Evolutionary conservation across 202 grass and related monocot species (phyloP).

Genomic region (Digitaria exilis): DNA sequence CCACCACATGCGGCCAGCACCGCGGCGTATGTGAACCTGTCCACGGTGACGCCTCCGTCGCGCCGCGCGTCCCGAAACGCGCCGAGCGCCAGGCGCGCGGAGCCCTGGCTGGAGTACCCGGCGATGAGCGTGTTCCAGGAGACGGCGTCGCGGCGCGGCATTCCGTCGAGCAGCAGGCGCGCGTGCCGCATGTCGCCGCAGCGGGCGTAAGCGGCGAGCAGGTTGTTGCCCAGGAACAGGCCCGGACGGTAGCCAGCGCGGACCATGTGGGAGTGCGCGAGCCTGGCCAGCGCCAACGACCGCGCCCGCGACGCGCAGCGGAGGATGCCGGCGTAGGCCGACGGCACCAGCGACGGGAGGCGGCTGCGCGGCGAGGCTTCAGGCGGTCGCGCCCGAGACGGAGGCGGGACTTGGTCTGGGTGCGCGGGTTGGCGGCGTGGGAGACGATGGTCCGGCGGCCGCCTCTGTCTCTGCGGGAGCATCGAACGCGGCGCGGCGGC

Average conservation of each 20-base stretch:
- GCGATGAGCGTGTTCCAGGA: slow-evolving; percentile 67
- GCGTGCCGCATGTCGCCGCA: slow-evolving; percentile 47
- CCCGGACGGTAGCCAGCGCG: slow-evolving; percentile 12
- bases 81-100: slow-evolving; percentile 14
- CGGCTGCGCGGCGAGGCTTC: background rate
- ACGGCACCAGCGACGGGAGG: too few relatives aligned
- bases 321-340: too few relatives aligned
- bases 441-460: background rate
- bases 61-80: slow-evolving; percentile 48
- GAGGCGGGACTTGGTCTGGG: too few relatives aligned
- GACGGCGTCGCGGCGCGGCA: slow-evolving; percentile 49
- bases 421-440: too few relatives aligned
- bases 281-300: slow-evolving; percentile 5
- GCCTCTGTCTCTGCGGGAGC: slow-evolving; percentile 4
- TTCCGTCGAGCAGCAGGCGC: slow-evolving; percentile 61
- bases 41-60: background rate
- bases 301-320: background rate
- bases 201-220: slow-evolving; percentile 47
- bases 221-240: slow-evolving; percentile 55
- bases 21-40: slow-evolving; percentile 54
- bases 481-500: slow-evolving; percentile 16
- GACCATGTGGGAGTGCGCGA: too few relatives aligned
- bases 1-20: slow-evolving; percentile 41
- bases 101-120: slow-evolving; percentile 42
- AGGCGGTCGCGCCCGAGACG: too few relatives aligned